Evolutionary conservation across 305 asterid genomes (phyloP), one percentile per base, ranked within the genome.

Genomic region (Plantago coronopus): DNA sequence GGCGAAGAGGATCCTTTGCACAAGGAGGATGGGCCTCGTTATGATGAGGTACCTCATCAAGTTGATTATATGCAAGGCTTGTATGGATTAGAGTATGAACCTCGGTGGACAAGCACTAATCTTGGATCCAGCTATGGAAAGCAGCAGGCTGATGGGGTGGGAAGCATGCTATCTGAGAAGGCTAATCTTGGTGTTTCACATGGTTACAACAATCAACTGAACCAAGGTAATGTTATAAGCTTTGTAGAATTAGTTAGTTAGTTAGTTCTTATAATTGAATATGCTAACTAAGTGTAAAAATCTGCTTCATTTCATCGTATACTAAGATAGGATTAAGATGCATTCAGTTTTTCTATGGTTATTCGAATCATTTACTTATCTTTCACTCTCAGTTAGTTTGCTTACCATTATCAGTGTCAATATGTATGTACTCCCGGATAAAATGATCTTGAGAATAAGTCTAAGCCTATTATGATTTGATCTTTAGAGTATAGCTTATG

Each of bases 11-110:
- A 69, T 53, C 65, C 79, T 17, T 64, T 74, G 58, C 61, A 57
- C 14, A 61, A 63, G 58, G 75, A 72, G 48, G 69, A 68, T 49
- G 82, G 74, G 51, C 59, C 81, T 51, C 63, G 48, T 53, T 82
- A 72, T 22, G 89, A 85, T 57, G 71, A 65, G 50, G 66, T 63
- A 23, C 63, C 84, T 8, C 48, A 89, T 62, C 88, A 74, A 72
- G 68, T 62, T 71, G 88, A 88, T 75, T 82, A 84, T 65, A 60
- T 78, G 59, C 78, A 53, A 16, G 65, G 81, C 58, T 76, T 83
- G 72, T 79, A 79, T 65, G 93, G 82, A 57, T 67, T 78, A 75
- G 93, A 81, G 60, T 82, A 76, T 66, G 47, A 71, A 37, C 74
- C 81, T 48, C 82, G 53, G 44, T 73, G 84, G 89, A 76, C 40